A percentile compares a stretch with the other conserved stretches of the same genome.
Evolutionary conservation across 352 stramenopile species (phyloP).

Genomic region (Phytophthora crassamura): DNA sequence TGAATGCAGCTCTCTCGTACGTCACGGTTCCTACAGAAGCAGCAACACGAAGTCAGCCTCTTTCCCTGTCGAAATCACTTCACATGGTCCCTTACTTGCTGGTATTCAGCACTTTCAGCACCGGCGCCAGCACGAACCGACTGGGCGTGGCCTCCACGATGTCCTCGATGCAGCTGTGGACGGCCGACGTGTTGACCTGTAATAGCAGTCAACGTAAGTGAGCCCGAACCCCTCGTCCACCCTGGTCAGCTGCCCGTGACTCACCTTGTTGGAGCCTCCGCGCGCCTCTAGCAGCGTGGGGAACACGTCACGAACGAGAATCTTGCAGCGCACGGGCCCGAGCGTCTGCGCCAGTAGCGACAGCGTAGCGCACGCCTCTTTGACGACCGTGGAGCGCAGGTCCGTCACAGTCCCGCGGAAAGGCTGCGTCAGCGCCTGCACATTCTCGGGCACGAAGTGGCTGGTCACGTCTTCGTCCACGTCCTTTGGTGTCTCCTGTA

Average conservation of each 20-base stretch:
- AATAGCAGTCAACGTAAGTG: background rate
- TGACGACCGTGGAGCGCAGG: slow-evolving; percentile 67
- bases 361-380: slow-evolving; percentile 65
- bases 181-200: slow-evolving; percentile 56
- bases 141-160: slow-evolving; percentile 53
- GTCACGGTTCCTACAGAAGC: slow-evolving; percentile 55
- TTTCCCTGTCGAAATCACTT: background rate
- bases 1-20: slow-evolving; percentile 69
- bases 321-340: slow-evolving; percentile 51
- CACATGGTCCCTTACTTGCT: slow-evolving; percentile 53
- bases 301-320: slow-evolving; percentile 67
- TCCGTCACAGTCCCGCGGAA: slow-evolving; percentile 65
- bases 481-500: background rate
- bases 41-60: slow-evolving; percentile 5
- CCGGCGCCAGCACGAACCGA: slow-evolving; percentile 54
- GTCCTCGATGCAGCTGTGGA: slow-evolving; percentile 62
- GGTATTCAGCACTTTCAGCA: slow-evolving; percentile 48
- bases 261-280: slow-evolving; percentile 64
- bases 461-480: background rate
- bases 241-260: background rate
- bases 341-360: slow-evolving; percentile 44
- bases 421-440: slow-evolving; percentile 61
- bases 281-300: slow-evolving; percentile 63
- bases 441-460: slow-evolving; percentile 56
- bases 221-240: background rate